Base-by-base conservation (phyloP, 371 early-diverging fungal genomes). In the Conidiobolus incongruus region DNA sequence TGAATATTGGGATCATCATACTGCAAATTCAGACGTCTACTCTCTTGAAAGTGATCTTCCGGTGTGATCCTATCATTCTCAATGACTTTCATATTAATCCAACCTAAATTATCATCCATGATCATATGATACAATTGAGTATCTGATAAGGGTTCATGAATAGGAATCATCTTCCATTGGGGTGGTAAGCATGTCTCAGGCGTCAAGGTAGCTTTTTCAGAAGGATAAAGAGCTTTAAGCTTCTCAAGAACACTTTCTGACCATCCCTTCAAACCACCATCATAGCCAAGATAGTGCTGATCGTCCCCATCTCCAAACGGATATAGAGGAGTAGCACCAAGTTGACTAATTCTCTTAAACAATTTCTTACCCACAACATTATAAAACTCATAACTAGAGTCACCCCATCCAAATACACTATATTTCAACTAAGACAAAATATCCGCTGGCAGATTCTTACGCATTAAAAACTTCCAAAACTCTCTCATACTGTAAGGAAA, bases 341-440 rank as follows among this genome's bases (percentile, higher is more conserved):
- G 63, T 47, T 89, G 87, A 46, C 63, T 44, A 41, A 98, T 57
- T 38, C 95, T 65, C 44, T 81, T 82, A 56, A 72, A 72, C 35
- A 98, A 68, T 49, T 89, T 91, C 59, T 95, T 96, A 0, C 89
- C 81, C 8, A 90, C 82, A 59, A 71, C 92, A 58, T 98, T 98
- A 68, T 81, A 99, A 28, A 74, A 77, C 51, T 61, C 52, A 52
- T 92, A 95, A n/a, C 87, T 84, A 6, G 87, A 85, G 56, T 95
- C 96, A 15, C 96, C 96, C 26, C 88, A 66, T 0, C 94, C 96
- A 62, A 94, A 81, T 15, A 95, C 92, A 4, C 79, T 79, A 52
- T 70, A 86, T 31, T 68, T 49, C 53, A 83, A 40, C 19, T 64
- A 56, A n/a, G 55, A 47, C 20, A 91, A 60, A 1, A 76, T 61